Evolutionary conservation across 257 asterid genomes (phyloP).

Genomic region (Striga asiatica): DNA sequence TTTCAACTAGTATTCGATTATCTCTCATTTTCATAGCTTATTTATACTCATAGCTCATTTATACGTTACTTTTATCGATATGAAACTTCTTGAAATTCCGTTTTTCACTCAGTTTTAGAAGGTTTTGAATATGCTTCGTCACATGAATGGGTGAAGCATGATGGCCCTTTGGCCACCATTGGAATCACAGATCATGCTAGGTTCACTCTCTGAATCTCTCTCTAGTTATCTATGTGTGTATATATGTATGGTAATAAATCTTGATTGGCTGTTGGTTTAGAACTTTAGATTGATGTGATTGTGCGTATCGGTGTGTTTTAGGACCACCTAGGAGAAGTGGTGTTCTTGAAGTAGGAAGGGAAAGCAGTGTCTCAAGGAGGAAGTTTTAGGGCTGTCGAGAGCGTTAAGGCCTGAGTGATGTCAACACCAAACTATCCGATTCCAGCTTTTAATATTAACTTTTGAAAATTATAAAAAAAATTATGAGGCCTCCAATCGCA

Average conservation of each 20-base stretch:
- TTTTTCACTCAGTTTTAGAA: conserved; percentile 46
- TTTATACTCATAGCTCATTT: too few species aligned
- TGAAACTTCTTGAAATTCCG: background rate
- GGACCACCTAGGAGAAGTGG: conserved; percentile 93
- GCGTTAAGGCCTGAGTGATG: conserved; percentile 89
- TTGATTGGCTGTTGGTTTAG: too few species aligned
- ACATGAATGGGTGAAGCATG: conserved; percentile 96
- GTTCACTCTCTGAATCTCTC: conserved; percentile 18
- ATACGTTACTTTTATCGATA: background rate
- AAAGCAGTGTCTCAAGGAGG: conserved; percentile 31
- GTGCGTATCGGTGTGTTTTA: conserved; percentile 10
- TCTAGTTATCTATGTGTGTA: background rate
- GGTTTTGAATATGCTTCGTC: conserved; percentile 65
- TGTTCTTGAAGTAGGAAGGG: conserved; percentile 67
- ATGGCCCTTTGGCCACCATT: conserved; percentile 63
- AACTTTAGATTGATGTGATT: too few species aligned
- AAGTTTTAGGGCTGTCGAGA: conserved; percentile 71
- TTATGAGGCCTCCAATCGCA: too few species aligned
- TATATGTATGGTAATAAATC: background rate
- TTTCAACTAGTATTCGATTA: conserved; percentile 78
- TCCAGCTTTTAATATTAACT: too few species aligned
- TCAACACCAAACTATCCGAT: conserved; percentile 55
- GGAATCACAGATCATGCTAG: conserved; percentile 97
- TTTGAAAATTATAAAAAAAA: too few species aligned
- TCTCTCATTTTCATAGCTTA: too few species aligned